Percentiles rank a stretch among this genome's conserved stretches.
Conservation (phyloP, 148 eudicot genomes). For the Rhododendron vialii region DNA sequence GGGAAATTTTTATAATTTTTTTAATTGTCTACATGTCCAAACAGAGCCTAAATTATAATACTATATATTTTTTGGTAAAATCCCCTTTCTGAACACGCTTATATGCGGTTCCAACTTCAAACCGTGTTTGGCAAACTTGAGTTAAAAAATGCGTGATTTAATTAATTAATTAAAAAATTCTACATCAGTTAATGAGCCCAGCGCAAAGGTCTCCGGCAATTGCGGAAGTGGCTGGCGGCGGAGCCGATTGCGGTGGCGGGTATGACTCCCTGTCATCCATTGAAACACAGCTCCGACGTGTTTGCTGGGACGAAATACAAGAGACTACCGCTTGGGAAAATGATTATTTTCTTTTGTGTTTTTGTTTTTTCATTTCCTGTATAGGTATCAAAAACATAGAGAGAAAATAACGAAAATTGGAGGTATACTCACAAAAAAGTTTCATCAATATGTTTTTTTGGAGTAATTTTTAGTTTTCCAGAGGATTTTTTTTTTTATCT, state of each 20-base stretch:
- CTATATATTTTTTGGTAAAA: too few species aligned
- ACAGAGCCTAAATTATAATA: too few species aligned
- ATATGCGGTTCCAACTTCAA: neutral
- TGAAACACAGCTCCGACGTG: neutral
- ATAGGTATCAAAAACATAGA: too few species aligned
- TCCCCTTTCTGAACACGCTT: neutral
- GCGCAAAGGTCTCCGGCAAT: neutral
- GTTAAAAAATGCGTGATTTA: neutral
- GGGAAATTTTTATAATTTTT: too few species aligned
- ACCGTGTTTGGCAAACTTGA: neutral
- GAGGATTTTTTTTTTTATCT: too few species aligned
- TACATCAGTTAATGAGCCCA: neutral
- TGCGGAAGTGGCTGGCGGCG: neutral
- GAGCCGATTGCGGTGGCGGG: neutral
- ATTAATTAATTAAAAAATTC: too few species aligned
- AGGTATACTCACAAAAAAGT: too few species aligned
- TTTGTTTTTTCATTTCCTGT: too few species aligned
- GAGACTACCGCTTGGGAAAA: neutral
- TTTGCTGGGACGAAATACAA: neutral
- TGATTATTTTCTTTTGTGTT: neutral
- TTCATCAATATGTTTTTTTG: too few species aligned
- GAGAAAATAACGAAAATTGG: too few species aligned
- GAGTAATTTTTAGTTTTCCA: too few species aligned
- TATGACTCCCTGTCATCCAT: conserved; percentile 3
- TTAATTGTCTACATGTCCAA: too few species aligned